Percentiles rank a stretch among this genome's conserved stretches.
These are phyloP conservation scores for Sherardia arvensis DNA, from an alignment of 257 asterid species.

Conservation along the genomic window DNA sequence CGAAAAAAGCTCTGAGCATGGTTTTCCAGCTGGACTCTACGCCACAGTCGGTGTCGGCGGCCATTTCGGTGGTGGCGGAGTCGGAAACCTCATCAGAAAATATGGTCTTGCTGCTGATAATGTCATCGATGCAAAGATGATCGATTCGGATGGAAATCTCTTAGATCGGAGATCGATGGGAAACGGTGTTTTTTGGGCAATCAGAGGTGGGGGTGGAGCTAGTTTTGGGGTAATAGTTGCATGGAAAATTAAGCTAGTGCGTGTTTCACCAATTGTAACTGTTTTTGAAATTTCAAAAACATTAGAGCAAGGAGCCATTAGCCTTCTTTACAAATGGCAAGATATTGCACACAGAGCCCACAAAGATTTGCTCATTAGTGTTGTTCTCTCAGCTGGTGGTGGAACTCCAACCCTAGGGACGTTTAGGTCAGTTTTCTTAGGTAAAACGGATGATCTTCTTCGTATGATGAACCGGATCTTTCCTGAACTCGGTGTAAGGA, in stretches of 20 bases:
- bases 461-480: constrained; percentile 19
- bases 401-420: constrained; percentile 1
- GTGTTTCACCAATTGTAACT: constrained; percentile 38
- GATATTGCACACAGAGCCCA: constrained; percentile 18
- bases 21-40: not conserved
- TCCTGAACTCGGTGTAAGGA: constrained; percentile 25
- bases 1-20: not conserved
- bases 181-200: constrained; percentile 4
- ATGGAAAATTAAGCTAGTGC: constrained; percentile 34
- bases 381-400: not conserved
- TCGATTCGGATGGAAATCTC: constrained; percentile 29
- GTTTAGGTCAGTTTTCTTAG: constrained; percentile 38
- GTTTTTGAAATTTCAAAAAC: constrained; percentile 27
- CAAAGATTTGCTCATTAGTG: constrained; percentile 28
- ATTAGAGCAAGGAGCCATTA: constrained; percentile 19
- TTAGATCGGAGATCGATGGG: not conserved
- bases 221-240: constrained; percentile 42
- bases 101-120: constrained; percentile 39
- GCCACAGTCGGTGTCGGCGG: constrained; percentile 42
- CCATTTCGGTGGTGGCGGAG: constrained; percentile 50
- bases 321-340: constrained; percentile 35
- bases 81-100: constrained; percentile 28
- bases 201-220: constrained; percentile 49
- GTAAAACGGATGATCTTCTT: constrained; percentile 22
- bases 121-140: constrained; percentile 42